phyloP scores from a whole-genome alignment of 1,284 basidiomycete species.

The Ganoderma lingzhi region DNA sequence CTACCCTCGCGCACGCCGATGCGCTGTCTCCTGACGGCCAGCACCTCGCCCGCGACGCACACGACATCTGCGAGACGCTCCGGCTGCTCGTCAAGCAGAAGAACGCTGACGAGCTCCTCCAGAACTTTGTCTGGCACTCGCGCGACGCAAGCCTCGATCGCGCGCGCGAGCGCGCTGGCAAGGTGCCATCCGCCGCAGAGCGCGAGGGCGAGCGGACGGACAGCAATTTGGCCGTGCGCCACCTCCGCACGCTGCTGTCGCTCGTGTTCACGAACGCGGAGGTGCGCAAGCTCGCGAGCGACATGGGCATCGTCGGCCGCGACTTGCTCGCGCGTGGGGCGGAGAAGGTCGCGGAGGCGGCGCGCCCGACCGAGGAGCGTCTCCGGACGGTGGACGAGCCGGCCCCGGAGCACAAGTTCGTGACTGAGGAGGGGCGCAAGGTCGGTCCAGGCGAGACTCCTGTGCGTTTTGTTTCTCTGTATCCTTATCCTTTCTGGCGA shows the following conservation, averaged over 20 bases:
- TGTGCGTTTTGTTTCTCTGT: constrained; percentile 43
- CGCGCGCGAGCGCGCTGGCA: constrained; percentile 51
- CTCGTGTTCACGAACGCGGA: constrained; percentile 93
- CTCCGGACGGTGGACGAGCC: constrained; percentile 77
- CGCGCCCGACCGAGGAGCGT: constrained; percentile 74
- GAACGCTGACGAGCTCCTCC: constrained; percentile 90
- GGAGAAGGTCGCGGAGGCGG: constrained; percentile 73
- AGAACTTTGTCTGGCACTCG: constrained; percentile 86
- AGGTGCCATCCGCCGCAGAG: constrained; percentile 53
- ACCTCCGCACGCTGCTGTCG: constrained; percentile 84
- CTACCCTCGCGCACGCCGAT: constrained; percentile 70
- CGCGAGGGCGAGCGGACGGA: constrained; percentile 68
- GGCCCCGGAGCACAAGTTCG: constrained; percentile 69
- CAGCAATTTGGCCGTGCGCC: constrained; percentile 69
- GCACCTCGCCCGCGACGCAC: constrained; percentile 77
- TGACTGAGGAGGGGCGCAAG: constrained; percentile 57
- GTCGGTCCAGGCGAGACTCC: constrained; percentile 46
- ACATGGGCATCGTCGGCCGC: constrained; percentile 85
- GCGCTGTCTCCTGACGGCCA: constrained; percentile 82
- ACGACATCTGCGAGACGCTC: constrained; percentile 76
- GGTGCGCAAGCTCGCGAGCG: constrained; percentile 87
- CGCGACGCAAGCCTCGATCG: constrained; percentile 58
- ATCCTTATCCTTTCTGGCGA: constrained; percentile 32
- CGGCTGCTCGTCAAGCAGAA: constrained; percentile 80
- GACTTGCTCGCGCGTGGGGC: constrained; percentile 87